Evolutionary conservation across 2,329 filamentous ascomycete species (phyloP).

Genomic region (Corinectria fuckeliana): DNA sequence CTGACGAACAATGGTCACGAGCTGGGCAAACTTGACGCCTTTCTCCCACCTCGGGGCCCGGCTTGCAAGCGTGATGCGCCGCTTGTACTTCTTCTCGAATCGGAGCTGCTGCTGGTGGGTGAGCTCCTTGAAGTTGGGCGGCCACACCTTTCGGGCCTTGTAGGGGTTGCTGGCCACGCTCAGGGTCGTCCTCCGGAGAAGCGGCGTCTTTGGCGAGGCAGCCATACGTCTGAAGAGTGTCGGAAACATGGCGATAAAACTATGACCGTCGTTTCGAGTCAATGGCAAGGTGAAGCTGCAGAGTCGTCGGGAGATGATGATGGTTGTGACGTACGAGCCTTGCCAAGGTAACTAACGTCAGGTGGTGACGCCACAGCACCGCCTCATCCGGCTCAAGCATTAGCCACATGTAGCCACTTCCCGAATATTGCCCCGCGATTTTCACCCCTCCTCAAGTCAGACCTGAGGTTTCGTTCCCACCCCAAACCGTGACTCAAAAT

Average conservation of each 20-base stretch:
- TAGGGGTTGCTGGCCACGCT: conserved; percentile 61
- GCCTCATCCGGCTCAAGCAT: conserved; percentile 28
- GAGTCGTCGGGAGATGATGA: conserved; percentile 12
- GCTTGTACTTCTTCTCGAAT: conserved; percentile 80
- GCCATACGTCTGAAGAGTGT: conserved; percentile 45
- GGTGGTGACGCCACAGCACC: conserved; percentile 32
- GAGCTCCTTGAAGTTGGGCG: conserved; percentile 75
- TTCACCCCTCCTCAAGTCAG: conserved; percentile 43
- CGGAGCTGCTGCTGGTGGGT: conserved; percentile 76
- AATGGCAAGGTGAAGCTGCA: conserved; percentile 20
- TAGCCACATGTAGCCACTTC: conserved; percentile 26
- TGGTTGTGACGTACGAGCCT: conserved; percentile 9
- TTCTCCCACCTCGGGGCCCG: conserved; percentile 70
- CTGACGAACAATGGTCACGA: conserved; percentile 62
- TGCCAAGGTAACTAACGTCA: conserved; percentile 18
- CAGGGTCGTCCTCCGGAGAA: conserved; percentile 38
- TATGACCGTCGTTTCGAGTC: conserved; percentile 5
- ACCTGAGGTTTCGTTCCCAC: conserved; percentile 18
- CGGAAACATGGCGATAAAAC: conserved; percentile 42
- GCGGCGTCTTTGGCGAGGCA: conserved; percentile 38
- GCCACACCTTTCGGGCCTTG: conserved; percentile 76
- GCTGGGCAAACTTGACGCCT: conserved; percentile 69
- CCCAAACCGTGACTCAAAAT: conserved; percentile 43
- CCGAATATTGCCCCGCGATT: conserved; percentile 44
- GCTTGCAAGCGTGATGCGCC: conserved; percentile 68